Evolutionary conservation across 129 eudicot genomes (phyloP), one percentile per base, ranked within the genome.

Genomic region (Chrysanthemum lavandulifolium): DNA sequence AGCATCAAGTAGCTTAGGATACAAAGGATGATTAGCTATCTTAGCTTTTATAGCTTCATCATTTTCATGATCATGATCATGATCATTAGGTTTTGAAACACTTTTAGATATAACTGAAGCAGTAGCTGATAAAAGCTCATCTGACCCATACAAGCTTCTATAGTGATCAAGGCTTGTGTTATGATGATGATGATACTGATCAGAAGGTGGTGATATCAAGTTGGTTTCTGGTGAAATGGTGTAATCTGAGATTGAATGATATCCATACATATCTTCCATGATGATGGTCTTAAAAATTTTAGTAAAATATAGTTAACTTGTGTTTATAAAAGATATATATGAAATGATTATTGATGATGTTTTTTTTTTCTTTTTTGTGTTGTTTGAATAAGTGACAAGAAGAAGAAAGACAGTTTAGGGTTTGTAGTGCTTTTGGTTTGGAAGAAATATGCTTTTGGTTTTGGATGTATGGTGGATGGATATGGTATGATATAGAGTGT

Each of bases 21-120:
- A 95, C 55, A 72, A 86, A 68, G 99, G 97, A 83, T 95, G 99
- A 61, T 93, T 81, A 18, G 86, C 84, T 61, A 95, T 95, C 81
- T 74, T 90, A 1, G 88, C 83, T 65, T 95, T 95, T 61, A 90
- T 86, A 5, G 67, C 45, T 59, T 53, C 49, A 10, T 69, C 73
- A 13, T 75, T 62, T 48, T 78, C 76, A 36, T 74, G 25, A 53
- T 53, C 58, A 29, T n/a, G n/a, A n/a, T 65, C 65, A 0, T 36
- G 79, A 16, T 10, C 16, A 53, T 15, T 53, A 53, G 76, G 79
- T 40, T 51, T 53, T 10, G 88, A 76, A 64, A 81, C 88, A n/a
- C 87, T 84, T 70, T 86, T 85, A 0, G 97, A 79, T 6, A 84
- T 69, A 61, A 68, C 81, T 2, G 88, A 82, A 58, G 82, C 84